Evolutionary conservation across 2,329 filamentous ascomycete species (phyloP).

Genomic region (Albifimbria verrucaria): DNA sequence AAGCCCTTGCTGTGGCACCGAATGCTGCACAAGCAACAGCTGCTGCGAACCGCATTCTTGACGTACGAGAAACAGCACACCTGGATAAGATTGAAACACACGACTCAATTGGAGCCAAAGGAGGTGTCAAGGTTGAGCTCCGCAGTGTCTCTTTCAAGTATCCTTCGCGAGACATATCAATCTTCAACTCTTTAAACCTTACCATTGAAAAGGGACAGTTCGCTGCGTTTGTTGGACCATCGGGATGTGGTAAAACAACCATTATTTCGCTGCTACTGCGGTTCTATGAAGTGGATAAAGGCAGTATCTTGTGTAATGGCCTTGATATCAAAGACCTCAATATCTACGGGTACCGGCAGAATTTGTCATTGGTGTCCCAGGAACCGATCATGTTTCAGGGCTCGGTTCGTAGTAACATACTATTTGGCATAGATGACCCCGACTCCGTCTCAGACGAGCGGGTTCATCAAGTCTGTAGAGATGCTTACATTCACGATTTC

Average conservation of each 20-base stretch:
- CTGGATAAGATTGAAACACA: not conserved
- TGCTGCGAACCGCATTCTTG: constrained; percentile 26
- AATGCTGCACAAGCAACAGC: constrained; percentile 15
- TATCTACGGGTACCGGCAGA: constrained; percentile 14
- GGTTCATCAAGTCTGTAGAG: constrained; percentile 23
- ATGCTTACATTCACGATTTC: constrained; percentile 52
- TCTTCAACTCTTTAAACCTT: constrained; percentile 19
- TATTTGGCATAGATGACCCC: constrained; percentile 32
- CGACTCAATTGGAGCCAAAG: not conserved
- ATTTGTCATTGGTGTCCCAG: constrained; percentile 20
- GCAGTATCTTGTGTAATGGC: constrained; percentile 11
- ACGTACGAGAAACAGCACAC: constrained; percentile 11
- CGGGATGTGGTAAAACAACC: constrained; percentile 23
- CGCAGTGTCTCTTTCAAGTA: constrained; percentile 19
- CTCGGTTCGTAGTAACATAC: constrained; percentile 44
- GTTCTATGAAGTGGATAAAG: constrained; percentile 16
- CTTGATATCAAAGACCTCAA: constrained; percentile 11
- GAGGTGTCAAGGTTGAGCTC: constrained; percentile 12
- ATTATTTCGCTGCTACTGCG: constrained; percentile 24
- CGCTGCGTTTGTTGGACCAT: constrained; percentile 26
- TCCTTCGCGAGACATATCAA: constrained; percentile 16
- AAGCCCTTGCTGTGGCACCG: constrained; percentile 12
- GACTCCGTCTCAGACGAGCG: constrained; percentile 20
- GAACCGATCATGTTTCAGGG: constrained; percentile 27
- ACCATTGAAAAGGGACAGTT: constrained; percentile 37